A percentile compares a stretch with the other conserved stretches of the same genome.
These are phyloP conservation scores for Ceriops tagal DNA, from an alignment of 345 rosid genomes.

Conservation along the genomic window DNA sequence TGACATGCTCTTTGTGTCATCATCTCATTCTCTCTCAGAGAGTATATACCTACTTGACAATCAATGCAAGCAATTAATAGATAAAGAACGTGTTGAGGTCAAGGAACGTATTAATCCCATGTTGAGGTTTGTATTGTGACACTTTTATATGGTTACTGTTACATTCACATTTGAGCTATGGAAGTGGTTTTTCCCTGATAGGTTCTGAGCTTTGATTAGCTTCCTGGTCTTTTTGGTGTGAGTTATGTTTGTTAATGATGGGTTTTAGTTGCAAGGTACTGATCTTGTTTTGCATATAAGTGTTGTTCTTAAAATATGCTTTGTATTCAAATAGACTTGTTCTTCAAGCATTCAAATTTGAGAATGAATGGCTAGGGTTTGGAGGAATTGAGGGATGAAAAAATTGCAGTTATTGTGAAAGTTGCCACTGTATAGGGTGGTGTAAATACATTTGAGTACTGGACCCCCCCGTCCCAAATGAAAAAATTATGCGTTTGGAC, in stretches of 20 bases:
- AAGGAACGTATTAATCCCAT: slow-evolving; percentile 57
- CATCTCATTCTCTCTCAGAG: slow-evolving; percentile 74
- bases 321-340: neutral
- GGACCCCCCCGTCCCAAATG: too few species aligned
- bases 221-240: neutral
- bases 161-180: neutral
- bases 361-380: too few species aligned
- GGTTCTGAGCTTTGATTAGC: neutral
- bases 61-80: slow-evolving; percentile 47
- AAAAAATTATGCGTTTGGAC: too few species aligned
- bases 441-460: too few species aligned
- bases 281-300: neutral
- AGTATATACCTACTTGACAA: slow-evolving; percentile 65
- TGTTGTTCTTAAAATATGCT: neutral
- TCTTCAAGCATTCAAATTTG: too few species aligned
- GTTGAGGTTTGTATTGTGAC: slow-evolving; percentile 59
- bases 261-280: neutral
- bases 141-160: neutral
- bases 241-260: neutral
- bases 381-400: too few species aligned
- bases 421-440: too few species aligned
- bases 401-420: too few species aligned
- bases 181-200: neutral
- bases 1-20: slow-evolving; percentile 73
- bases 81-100: slow-evolving; percentile 38